These are phyloP conservation scores for Ambrosia hybrid DNA, from an alignment of 140 eudicot genomes.

Conservation along the genomic window DNA sequence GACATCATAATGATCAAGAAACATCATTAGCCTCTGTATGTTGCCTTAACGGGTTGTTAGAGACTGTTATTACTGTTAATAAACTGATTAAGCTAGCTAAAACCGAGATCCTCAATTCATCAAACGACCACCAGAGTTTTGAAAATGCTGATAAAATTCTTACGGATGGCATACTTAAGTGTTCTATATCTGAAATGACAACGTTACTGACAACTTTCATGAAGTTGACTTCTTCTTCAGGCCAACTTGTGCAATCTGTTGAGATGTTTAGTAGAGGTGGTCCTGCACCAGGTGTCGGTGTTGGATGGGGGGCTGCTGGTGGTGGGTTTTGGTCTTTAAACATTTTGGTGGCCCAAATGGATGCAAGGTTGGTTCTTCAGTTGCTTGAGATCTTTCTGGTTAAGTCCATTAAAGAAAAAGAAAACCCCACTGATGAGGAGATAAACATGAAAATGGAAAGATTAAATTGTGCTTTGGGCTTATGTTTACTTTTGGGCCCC, in stretches of 20 bases:
- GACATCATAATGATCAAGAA: constrained; percentile 52
- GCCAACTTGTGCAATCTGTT: constrained; percentile 46
- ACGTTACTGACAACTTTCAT: constrained; percentile 44
- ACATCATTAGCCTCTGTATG: constrained; percentile 64
- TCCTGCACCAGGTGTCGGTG: constrained; percentile 96
- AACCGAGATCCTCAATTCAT: constrained; percentile 19
- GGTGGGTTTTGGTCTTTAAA: constrained; percentile 88
- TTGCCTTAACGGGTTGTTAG: constrained; percentile 66
- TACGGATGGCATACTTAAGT: constrained; percentile 60
- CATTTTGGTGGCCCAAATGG: constrained; percentile 66
- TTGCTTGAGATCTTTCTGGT: constrained; percentile 45
- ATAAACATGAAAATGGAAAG: constrained; percentile 38
- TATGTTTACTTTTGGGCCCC: constrained; percentile 63
- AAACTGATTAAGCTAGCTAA: constrained; percentile 57
- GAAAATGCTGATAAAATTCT: constrained; percentile 58
- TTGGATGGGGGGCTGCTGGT: constrained; percentile 93
- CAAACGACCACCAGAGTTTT: constrained; percentile 16
- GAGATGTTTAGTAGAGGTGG: constrained; percentile 94
- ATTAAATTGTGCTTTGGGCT: constrained; percentile 51
- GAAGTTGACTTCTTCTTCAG: constrained; percentile 46
- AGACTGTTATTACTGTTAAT: constrained; percentile 46
- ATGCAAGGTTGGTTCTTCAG: constrained; percentile 59
- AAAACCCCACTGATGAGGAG: constrained; percentile 36
- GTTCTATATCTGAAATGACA: constrained; percentile 44
- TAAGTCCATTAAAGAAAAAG: constrained; percentile 24